Evolutionary conservation across 495 filamentous ascomycete species (phyloP).

Genomic region (Penicillium psychrofluorescens): DNA sequence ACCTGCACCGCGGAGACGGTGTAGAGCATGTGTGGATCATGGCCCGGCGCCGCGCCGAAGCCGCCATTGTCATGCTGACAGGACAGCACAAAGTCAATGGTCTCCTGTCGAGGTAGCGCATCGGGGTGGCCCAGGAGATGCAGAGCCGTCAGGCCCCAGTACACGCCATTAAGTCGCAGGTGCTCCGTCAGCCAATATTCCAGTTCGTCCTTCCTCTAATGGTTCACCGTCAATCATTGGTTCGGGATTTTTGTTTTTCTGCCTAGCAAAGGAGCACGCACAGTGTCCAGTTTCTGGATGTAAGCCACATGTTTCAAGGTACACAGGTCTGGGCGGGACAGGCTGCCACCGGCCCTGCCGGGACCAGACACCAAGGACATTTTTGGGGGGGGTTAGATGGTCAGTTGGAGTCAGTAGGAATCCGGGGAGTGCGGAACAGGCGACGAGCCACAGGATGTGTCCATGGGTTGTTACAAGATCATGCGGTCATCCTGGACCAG

Average conservation of each 20-base stretch:
- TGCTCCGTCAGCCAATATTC: conserved; percentile 98
- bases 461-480: not conserved
- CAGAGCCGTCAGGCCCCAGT: conserved; percentile 89
- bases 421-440: not conserved
- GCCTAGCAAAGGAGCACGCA: conserved; percentile 34
- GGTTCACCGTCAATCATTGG: conserved; percentile 26
- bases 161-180: conserved; percentile 86
- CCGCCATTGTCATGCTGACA: conserved; percentile 84
- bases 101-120: conserved; percentile 70
- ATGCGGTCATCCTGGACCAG: too few species aligned
- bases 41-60: conserved; percentile 87
- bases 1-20: conserved; percentile 93
- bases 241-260: conserved; percentile 2
- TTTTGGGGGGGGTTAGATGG: not conserved
- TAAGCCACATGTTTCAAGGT: conserved; percentile 82
- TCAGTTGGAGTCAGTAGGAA: conserved; percentile 1
- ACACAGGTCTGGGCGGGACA: conserved; percentile 49
- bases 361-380: conserved; percentile 61
- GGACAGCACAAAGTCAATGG: conserved; percentile 84
- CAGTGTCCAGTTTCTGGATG: conserved; percentile 85
- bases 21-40: conserved; percentile 92
- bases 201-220: conserved; percentile 78
- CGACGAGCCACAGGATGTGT: not conserved
- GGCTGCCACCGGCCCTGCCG: conserved; percentile 42
- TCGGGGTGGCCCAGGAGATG: conserved; percentile 76